Evolutionary conservation across 768 basidiomycete genomes (phyloP), one percentile per base, ranked within the genome.

Genomic region (Macrolepiota albuminosa): DNA sequence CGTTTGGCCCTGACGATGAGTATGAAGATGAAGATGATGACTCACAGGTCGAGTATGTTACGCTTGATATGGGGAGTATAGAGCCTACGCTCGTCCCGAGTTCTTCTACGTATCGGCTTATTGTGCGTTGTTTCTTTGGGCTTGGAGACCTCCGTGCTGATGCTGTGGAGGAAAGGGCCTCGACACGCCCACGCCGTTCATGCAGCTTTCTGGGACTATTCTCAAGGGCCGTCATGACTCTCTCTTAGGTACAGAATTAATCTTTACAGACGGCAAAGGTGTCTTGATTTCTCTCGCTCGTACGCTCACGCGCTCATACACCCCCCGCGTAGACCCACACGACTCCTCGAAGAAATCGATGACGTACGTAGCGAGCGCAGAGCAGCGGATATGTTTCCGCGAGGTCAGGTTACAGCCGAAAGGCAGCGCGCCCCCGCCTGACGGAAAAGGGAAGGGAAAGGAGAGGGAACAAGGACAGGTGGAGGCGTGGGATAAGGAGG

Each of bases 11-110:
- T 0, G 84, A 93, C 39, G 80, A 86, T 34, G 82, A 86, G 33
- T 89, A 89, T 64, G 80, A 87, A 60, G n/a, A n/a, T n/a, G n/a
- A n/a, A n/a, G n/a, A n/a, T n/a, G 77, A 79, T 24, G 80, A 82
- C 61, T 6, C 6, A 7, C 84, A 84, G 59, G 84, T 87, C 4
- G 75, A 74, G 8, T 91, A 91, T 65, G 82, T 91, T 13, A 90
- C 89, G 0, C 76, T 93, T 21, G 91, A 93, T 68, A 75, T 93
- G 1, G 89, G 87, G 33, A 74, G 71, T 57, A 79, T 88, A 37
- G 89, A 93, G 65, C 88, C 89, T 3, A 86, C 86, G 0, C 80
- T 93, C 31, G 78, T 93, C 6, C 87, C 89, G 2, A 91, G 83
- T 65, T 84, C 84, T 0, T 81, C 85, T 0, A 76, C 83, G 1